Evolutionary conservation across 2,329 filamentous ascomycete genomes (phyloP), one percentile per base, ranked within the genome.

Genomic region (Gnomoniopsis sp.): DNA sequence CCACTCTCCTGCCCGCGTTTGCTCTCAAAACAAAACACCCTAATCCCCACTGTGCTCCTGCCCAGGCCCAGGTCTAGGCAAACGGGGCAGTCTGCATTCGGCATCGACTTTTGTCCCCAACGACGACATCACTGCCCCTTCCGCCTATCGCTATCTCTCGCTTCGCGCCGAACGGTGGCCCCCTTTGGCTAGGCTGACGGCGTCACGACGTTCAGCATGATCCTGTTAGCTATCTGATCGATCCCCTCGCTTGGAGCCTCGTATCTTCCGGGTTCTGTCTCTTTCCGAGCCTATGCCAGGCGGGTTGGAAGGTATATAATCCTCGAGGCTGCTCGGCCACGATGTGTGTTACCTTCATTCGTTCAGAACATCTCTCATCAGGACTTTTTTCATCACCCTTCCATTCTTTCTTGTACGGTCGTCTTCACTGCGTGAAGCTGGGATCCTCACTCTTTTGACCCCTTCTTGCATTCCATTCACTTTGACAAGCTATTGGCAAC

Each of bases 341-440:
- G 14, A n/a, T 47, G 8, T 6, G 21, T 6, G 10, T 21, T 30
- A 6, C 15, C 44, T 15, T 19, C 22, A 46, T 43, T 43, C 38
- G 19, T 55, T 57, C 57, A 57, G 47, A 53, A 57, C 36, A 41
- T 41, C 30, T 57, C 49, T 59, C 57, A 53, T 53, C 49, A 52
- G 10, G 43, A 57, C 53, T 57, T 46, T 30, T 23, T 53, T 41
- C 49, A 41, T 46, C 22, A 38, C 44, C 53, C 46, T 41, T 22
- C 46, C 54, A 46, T 60, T 60, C 58, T 57, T 60, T 59, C 49
- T 47, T 48, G 33, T 30, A 56, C 34, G 41, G 51, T 59, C 59
- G 48, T 57, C 61, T 63, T 63, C 61, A 63, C 56, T 57, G 61
- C 48, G 59, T 63, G 61, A 63, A 63, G 59, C 61, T 59, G 59